Conservation (phyloP, 345 rosid genomes). For the Orychophragmus violaceus region DNA sequence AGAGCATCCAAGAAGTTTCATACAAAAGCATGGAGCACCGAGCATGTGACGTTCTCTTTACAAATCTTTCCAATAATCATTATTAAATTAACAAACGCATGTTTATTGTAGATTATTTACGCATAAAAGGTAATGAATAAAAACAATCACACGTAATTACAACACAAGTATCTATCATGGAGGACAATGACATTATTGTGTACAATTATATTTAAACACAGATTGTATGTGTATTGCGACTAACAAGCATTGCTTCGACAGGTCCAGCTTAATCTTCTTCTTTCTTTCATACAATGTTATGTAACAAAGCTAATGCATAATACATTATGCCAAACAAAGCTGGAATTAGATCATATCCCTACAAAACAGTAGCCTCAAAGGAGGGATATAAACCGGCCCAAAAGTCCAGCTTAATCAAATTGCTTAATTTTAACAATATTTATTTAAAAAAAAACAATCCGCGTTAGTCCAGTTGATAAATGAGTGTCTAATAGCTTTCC, state of each 20-base stretch:
- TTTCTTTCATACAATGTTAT: background rate
- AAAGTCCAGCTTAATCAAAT: too few relatives aligned
- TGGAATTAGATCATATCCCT: too few relatives aligned
- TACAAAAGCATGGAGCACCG: slow-evolving; percentile 13
- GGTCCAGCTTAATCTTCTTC: background rate
- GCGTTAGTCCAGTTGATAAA: too few relatives aligned
- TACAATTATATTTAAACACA: slow-evolving; percentile 1
- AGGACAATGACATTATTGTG: slow-evolving; percentile 13
- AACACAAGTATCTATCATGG: slow-evolving; percentile 7
- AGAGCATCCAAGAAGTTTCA: slow-evolving; percentile 32
- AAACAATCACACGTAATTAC: slow-evolving; percentile 8
- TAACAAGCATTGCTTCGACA: slow-evolving; percentile 30
- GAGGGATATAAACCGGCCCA: too few relatives aligned
- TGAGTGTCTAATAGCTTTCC: too few relatives aligned
- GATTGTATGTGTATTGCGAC: slow-evolving; percentile 16
- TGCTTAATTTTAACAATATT: background rate
- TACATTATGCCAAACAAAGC: too few relatives aligned
- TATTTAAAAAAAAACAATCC: too few relatives aligned
- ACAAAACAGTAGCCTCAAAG: too few relatives aligned
- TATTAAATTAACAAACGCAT: background rate
- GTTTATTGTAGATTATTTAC: background rate
- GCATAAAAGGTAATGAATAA: background rate
- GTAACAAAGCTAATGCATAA: background rate
- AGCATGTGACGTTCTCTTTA: slow-evolving; percentile 21
- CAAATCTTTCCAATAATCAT: background rate